Evolutionary conservation across 2,329 filamentous ascomycete genomes (phyloP), one percentile per base, ranked within the genome.

Genomic region (Bretziella fagacearum): DNA sequence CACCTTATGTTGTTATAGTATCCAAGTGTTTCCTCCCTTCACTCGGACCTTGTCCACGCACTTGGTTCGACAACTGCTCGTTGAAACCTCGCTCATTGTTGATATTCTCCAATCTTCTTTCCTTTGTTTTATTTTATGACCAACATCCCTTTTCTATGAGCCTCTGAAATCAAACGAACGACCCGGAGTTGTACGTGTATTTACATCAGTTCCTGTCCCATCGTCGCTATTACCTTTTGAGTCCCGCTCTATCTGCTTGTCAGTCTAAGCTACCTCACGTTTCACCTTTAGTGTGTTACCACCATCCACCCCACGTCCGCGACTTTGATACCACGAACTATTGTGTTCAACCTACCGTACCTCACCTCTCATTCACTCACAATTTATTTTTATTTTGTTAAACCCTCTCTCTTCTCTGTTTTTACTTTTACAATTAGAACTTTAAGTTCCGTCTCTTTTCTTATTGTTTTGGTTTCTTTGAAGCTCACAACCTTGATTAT

Each of bases 161-260:
- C 60, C 60, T 59, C 61, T 65, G 62, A 65, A 60, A 58, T 56
- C 52, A 47, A 52, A 46, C 53, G 47, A 55, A 55, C 54, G 54
- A 55, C 52, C 50, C 53, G 54, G 54, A 54, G 54, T 55, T 55
- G 51, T 52, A 53, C 51, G 51, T 49, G 46, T 22, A 17, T 43
- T n/a, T 26, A 18, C 13, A 20, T 18, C 17, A 18, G 30, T 52
- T 43, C 52, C 48, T 52, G 53, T 54, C 39, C 8, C 45, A 17
- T 25, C 35, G 41, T 30, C 46, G 39, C 17, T 42, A 11, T 37
- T 45, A 17, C 30, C 36, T 41, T 37, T 23, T 26, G 35, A 37
- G 36, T 15, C 29, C 23, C 25, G 35, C 44, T 22, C 27, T 44
- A 42, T 51, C 48, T 22, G 48, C 43, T 29, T 42, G 40, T 6